These are phyloP conservation scores for Hortiboletus flavorubellus DNA, from an alignment of 768 basidiomycete species.

Conservation along the genomic window DNA sequence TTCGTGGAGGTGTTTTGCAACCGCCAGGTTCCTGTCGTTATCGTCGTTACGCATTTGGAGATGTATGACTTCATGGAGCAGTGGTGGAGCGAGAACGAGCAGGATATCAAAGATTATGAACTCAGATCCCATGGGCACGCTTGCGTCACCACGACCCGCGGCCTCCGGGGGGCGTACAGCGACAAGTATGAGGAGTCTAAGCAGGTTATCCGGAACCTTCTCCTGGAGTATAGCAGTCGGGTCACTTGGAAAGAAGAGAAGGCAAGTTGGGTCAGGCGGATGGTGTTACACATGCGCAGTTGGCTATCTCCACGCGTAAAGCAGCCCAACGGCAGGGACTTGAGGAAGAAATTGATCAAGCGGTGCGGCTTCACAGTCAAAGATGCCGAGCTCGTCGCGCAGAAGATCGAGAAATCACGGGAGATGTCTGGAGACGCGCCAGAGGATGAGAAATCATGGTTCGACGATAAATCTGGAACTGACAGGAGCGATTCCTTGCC, in stretches of 20 bases:
- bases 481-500: conserved; percentile 14
- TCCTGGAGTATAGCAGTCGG: conserved; percentile 16
- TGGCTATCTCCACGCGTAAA: conserved; percentile 19
- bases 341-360: conserved; percentile 22
- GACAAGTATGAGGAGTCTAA: conserved; percentile 36
- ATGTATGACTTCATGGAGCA: conserved; percentile 30
- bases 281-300: conserved; percentile 23
- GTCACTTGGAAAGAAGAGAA: conserved; percentile 25
- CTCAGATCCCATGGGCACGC: conserved; percentile 37
- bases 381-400: conserved; percentile 19
- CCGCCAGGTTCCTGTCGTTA: conserved; percentile 28
- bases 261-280: conserved; percentile 24
- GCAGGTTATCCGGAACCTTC: conserved; percentile 17
- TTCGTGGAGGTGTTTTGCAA: conserved; percentile 40
- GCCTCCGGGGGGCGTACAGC: conserved; percentile 15
- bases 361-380: conserved; percentile 21
- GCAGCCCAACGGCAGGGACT: conserved; percentile 5
- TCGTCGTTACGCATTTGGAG: conserved; percentile 37
- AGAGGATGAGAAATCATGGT: conserved; percentile 18
- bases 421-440: background rate
- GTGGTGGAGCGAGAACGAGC: conserved; percentile 41
- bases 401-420: conserved; percentile 18
- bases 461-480: conserved; percentile 16
- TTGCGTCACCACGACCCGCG: conserved; percentile 38
- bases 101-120: conserved; percentile 28